Base-by-base conservation (phyloP, 75 land plant species). In the Isoetes taiwanensis region DNA sequence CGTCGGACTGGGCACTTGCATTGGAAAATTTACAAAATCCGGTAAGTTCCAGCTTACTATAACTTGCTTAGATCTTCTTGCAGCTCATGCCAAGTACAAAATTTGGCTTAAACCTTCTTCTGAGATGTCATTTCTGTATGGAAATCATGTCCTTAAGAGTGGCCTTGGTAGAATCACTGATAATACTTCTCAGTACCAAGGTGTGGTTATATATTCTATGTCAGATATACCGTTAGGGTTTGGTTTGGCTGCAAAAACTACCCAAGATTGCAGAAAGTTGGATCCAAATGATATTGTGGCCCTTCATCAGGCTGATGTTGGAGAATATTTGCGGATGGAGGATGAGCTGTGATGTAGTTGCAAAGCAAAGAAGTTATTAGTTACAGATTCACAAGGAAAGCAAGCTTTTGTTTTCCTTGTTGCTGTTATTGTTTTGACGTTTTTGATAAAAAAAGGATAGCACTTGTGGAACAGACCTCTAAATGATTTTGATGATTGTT, bases 221-320 rank as follows among this genome's bases (percentile, higher is more conserved):
- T 66, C 80, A 0, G 85, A 88, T 54, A 52, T 88, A 56, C 82
- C 95, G 8, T 55, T 88, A 41, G 95, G 95, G 39, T 88, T 88
- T 46, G 95, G 95, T 2, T 60, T 84, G 24, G 90, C 90, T 5
- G 85, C 90, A 1, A 80, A 85, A 63, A 65, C 76, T 17, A 81
- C 90, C 1, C 69, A 70, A 56, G 95, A 84, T 39, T 84, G 90
- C 53, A 52, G 95, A 60, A 84, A 84, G 76, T 53, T 85, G 71
- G 90, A 84, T 39, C 82, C 95, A 4, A 78, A 80, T 59, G 95
- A 76, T 48, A 83, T 88, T 62, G 95, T 88, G 37, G 85, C 83
- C 32, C 72, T 75, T 31, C 85, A 80, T 28, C 89, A 88, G 74
- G 68, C 78, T 8, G 90, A 88, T 60, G 64, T 80, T 38, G 95